phyloP scores from a whole-genome alignment of 495 filamentous ascomycete genomes.

The Sabuloglossum arenarium region DNA sequence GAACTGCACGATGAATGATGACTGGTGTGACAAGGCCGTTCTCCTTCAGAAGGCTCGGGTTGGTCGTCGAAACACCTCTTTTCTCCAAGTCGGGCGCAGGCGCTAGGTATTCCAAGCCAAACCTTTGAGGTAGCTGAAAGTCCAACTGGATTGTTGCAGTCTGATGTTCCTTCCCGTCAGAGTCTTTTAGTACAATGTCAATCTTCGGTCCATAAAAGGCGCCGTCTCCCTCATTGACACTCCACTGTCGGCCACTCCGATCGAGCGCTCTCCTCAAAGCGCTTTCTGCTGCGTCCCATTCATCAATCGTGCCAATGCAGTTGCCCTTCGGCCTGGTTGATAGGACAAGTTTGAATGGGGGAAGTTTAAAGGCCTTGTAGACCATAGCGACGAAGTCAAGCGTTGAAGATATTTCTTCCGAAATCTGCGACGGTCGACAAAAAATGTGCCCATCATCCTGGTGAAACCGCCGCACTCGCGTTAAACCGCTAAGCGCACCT shows the following conservation, averaged over 20 bases:
- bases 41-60: slow-evolving; percentile 21
- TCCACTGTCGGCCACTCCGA: slow-evolving; percentile 42
- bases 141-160: slow-evolving; percentile 86
- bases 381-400: slow-evolving; percentile 62
- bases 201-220: slow-evolving; percentile 96
- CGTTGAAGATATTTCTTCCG: slow-evolving; percentile 56
- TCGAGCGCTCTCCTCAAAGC: slow-evolving; percentile 51
- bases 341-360: slow-evolving; percentile 52
- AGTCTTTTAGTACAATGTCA: slow-evolving; percentile 66
- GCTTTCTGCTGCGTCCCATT: slow-evolving; percentile 66
- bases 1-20: slow-evolving; percentile 70
- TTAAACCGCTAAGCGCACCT: slow-evolving; percentile 68
- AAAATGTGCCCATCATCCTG: slow-evolving; percentile 96
- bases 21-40: slow-evolving; percentile 49
- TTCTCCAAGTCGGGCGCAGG: slow-evolving; percentile 45
- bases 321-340: slow-evolving; percentile 61
- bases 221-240: slow-evolving; percentile 59
- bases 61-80: slow-evolving; percentile 25
- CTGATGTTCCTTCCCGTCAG: slow-evolving; percentile 76
- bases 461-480: slow-evolving; percentile 79
- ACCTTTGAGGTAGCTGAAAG: slow-evolving; percentile 77
- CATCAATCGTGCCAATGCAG: slow-evolving; percentile 55
- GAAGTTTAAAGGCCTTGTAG: slow-evolving; percentile 54
- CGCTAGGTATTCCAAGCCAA: slow-evolving; percentile 52
- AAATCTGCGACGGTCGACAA: slow-evolving; percentile 66